Base-by-base conservation (phyloP, 192 early-diverging fungal species). In the Backusella sp. region DNA sequence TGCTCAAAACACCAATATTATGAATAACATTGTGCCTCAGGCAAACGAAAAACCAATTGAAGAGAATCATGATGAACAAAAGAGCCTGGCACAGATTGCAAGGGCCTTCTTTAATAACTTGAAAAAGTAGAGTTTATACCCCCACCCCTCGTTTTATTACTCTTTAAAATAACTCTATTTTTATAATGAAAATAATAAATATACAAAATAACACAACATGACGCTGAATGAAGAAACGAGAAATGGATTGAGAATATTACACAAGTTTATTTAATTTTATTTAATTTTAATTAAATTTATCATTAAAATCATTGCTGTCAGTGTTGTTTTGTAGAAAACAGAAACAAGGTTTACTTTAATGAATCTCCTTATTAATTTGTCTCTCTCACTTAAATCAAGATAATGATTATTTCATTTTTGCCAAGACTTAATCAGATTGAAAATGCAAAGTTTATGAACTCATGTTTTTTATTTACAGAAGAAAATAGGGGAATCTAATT, bases 71-170 rank as follows among this genome's bases (percentile, higher is more conserved):
- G 39, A 70, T 34, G 67, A 69, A 28, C 67, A 76, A 46, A 37
- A 67, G 15, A 76, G 75, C 21, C 35, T 76, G 14, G 75, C 75
- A 26, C 67, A 76, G 21, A 53, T 49, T 30, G 7, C 49, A 8
- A 68, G 75, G 17, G 11, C 70, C 6, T 72, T 72, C 28, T 72
- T 72, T 52, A 49, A 11, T 28, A 62, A 62, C 28, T 28, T 14
- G 26, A 62, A 62, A 11, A 62, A 14, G n/a, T 62, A 62, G 56
- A 62, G 11, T 62, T 11, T 59, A 59, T 59, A 59, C 8, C 17
- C 19, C 17, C 49, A 5, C 5, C 21, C 21, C 17, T 59, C 21
- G 26, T 21, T 59, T 12, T 59, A 23, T 26, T 12, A 19, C 53
- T 59, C 21, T 59, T 23, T 26, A 49, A 49, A n/a, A 8, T 59